These are phyloP conservation scores for Aspergillus sclerotioniger DNA, from an alignment of 495 filamentous ascomycete species.

Conservation along the genomic window DNA sequence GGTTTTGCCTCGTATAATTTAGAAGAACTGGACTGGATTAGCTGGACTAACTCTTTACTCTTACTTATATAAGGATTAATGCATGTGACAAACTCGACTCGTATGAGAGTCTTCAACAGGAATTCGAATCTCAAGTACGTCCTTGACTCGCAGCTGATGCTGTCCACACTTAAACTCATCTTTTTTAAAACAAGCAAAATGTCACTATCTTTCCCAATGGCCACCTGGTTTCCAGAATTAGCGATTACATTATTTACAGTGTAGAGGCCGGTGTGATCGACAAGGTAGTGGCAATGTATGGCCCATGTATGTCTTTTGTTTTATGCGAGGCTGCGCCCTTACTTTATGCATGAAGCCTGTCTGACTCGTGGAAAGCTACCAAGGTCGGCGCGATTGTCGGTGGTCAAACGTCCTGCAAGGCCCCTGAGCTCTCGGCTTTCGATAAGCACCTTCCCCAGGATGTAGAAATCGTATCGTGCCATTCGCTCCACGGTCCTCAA, in stretches of 20 bases:
- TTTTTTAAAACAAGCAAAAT: slow-evolving; percentile 45
- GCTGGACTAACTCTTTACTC: slow-evolving; percentile 31
- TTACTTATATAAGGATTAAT: slow-evolving; percentile 66
- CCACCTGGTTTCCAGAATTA: slow-evolving; percentile 87
- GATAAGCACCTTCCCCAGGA: slow-evolving; percentile 83
- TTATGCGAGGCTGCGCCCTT: slow-evolving; percentile 2
- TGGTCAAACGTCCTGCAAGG: slow-evolving; percentile 97
- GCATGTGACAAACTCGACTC: slow-evolving; percentile 89
- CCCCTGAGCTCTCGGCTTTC: slow-evolving; percentile 91
- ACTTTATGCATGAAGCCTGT: slow-evolving; percentile 17
- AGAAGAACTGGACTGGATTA: slow-evolving; percentile 7
- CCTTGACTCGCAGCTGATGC: slow-evolving; percentile 32
- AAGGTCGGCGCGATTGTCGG: slow-evolving; percentile 92
- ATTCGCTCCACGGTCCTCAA: slow-evolving; percentile 92
- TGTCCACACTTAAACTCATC: slow-evolving; percentile 36
- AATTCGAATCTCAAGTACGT: slow-evolving; percentile 73
- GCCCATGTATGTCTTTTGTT: slow-evolving; percentile 74
- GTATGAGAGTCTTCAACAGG: slow-evolving; percentile 69
- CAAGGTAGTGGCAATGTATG: slow-evolving; percentile 78
- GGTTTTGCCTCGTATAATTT: slow-evolving; percentile 10
- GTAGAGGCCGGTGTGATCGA: slow-evolving; percentile 92
- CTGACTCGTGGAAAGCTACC: slow-evolving; percentile 63
- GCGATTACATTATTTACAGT: slow-evolving; percentile 97
- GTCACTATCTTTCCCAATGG: slow-evolving; percentile 79
- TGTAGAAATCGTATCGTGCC: slow-evolving; percentile 92